Percentiles rank a stretch among this genome's conserved stretches.
Conservation (phyloP, 2,329 filamentous ascomycete genomes). For the Pestalotiopsis sp. region DNA sequence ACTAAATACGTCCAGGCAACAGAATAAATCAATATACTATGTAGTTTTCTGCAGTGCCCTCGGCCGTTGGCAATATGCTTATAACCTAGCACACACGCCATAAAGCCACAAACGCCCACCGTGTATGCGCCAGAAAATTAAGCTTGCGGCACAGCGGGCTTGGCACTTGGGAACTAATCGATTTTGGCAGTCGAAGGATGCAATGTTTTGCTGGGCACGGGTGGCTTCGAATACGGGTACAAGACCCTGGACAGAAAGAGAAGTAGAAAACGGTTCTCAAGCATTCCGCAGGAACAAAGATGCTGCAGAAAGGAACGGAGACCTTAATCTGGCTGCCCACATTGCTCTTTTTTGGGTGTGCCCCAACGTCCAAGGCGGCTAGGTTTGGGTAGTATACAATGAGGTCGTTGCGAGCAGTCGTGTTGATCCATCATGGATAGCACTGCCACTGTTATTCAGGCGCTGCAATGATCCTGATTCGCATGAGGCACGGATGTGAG, state of each 20-base stretch:
- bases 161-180: background rate
- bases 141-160: background rate
- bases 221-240: background rate
- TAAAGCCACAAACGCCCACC: too few species aligned
- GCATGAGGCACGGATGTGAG: background rate
- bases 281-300: too few species aligned
- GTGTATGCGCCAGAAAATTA: background rate
- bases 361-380: too few species aligned
- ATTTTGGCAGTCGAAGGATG: background rate
- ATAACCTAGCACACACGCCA: too few species aligned
- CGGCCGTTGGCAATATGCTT: background rate
- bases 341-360: too few species aligned
- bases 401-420: background rate
- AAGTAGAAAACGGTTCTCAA: too few species aligned
- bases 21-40: constrained; percentile 3
- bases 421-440: background rate
- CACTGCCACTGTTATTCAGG: background rate
- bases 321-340: too few species aligned
- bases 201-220: background rate
- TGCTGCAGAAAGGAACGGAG: too few species aligned
- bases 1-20: constrained; percentile 8
- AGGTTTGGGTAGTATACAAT: background rate
- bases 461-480: background rate
- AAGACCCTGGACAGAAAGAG: too few species aligned
- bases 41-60: background rate